Percentiles rank a stretch among this genome's conserved stretches.
phyloP scores from a whole-genome alignment of 2,329 filamentous ascomycete species.

The Pseudogymnoascus pannorum region DNA sequence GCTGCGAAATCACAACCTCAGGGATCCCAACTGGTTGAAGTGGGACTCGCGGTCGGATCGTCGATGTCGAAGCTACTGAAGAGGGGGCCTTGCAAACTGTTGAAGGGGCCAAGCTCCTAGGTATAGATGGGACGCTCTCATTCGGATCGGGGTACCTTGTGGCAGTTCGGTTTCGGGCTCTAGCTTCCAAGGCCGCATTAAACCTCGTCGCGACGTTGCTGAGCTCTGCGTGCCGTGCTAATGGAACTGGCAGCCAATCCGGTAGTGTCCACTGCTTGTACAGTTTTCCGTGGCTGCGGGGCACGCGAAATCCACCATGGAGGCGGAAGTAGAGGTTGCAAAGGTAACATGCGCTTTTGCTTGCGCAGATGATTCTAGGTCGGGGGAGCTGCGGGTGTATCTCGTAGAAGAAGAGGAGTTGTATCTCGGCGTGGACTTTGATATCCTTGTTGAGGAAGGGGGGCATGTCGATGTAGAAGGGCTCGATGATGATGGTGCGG shows the following conservation, averaged over 20 bases:
- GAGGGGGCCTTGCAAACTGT: background rate
- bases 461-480: slow-evolving; percentile 16
- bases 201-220: slow-evolving; percentile 10
- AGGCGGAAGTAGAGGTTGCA: slow-evolving; percentile 41
- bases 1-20: background rate
- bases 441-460: slow-evolving; percentile 1
- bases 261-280: slow-evolving; percentile 41
- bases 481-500: slow-evolving; percentile 19
- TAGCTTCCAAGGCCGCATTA: slow-evolving; percentile 14
- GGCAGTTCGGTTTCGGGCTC: slow-evolving; percentile 9
- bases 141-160: too few relatives aligned
- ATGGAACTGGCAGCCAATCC: slow-evolving; percentile 19
- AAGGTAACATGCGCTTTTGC: slow-evolving; percentile 45
- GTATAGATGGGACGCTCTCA: background rate
- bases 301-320: slow-evolving; percentile 35
- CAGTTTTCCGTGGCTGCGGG: slow-evolving; percentile 37
- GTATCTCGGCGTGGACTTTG: slow-evolving; percentile 45
- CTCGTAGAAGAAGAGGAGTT: slow-evolving; percentile 40
- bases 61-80: slow-evolving; percentile 14
- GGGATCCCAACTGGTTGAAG: background rate
- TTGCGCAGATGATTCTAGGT: slow-evolving; percentile 40
- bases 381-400: slow-evolving; percentile 20
- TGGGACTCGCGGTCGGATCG: slow-evolving; percentile 10
- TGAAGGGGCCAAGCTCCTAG: slow-evolving; percentile 10
- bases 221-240: slow-evolving; percentile 9